Conservation (phyloP, 169 alveolate genomes). For the Plasmodium berghei region DNA sequence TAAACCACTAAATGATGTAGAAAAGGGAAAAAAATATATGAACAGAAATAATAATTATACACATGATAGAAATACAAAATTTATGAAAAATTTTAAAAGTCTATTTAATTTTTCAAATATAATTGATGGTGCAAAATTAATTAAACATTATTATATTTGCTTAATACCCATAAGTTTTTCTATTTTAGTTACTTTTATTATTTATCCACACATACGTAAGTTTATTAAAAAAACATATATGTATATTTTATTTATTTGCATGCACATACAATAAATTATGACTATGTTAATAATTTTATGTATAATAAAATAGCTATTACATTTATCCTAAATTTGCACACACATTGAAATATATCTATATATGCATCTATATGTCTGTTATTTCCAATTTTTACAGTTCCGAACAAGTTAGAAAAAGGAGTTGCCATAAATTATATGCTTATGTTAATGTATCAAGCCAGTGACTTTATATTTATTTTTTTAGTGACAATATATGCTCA, state of each 20-base stretch:
- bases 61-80: background rate
- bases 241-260: background rate
- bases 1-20: conserved; percentile 6
- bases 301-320: no score
- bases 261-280: background rate
- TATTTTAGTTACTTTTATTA: conserved; percentile 25
- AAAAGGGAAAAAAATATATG: conserved; percentile 21
- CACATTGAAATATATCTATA: background rate
- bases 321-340: no score
- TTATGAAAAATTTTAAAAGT: background rate
- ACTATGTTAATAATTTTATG: no score
- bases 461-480: conserved; percentile 37
- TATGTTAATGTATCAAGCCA: conserved; percentile 34
- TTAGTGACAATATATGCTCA: conserved; percentile 19
- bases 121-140: conserved; percentile 19
- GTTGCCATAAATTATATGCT: conserved; percentile 37
- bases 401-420: conserved; percentile 28
- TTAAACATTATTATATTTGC: conserved; percentile 46
- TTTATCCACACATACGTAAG: conserved; percentile 58
- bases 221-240: background rate
- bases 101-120: conserved; percentile 52
- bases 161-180: conserved; percentile 52
- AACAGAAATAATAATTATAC: background rate
- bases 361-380: background rate
- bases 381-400: conserved; percentile 21